Percentiles rank a stretch among this genome's conserved stretches.
Conservation (phyloP, 1,284 basidiomycete species). For the Papiliotrema fonsecae region DNA sequence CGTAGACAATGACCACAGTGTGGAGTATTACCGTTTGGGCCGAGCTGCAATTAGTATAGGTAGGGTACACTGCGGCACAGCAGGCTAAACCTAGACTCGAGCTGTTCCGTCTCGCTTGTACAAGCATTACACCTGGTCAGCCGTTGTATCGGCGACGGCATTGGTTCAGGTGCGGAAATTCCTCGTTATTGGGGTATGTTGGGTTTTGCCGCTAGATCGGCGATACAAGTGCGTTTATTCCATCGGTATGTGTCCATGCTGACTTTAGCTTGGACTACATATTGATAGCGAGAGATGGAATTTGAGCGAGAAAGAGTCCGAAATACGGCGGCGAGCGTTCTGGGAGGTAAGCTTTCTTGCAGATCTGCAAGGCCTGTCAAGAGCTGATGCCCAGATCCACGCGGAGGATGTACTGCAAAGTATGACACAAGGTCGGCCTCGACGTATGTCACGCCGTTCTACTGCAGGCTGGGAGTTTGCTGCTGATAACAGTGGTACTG, state of each 20-base stretch:
- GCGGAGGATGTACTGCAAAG: background rate
- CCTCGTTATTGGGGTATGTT: background rate
- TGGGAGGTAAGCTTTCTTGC: slow-evolving; percentile 1
- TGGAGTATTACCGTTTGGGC: background rate
- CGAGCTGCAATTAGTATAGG: background rate
- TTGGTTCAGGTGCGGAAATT: background rate
- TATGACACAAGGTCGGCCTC: background rate
- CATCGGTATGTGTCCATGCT: too few species aligned
- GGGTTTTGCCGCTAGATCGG: background rate
- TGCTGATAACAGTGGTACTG: background rate
- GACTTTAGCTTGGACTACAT: background rate
- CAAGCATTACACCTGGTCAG: background rate
- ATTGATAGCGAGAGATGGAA: background rate
- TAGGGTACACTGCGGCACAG: background rate
- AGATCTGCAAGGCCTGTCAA: background rate
- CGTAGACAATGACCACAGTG: background rate
- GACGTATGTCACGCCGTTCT: background rate
- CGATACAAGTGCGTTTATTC: background rate
- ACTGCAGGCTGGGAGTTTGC: background rate
- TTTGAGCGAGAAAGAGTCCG: background rate
- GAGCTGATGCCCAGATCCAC: background rate
- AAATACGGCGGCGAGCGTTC: background rate
- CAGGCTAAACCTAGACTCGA: background rate
- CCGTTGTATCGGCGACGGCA: background rate
- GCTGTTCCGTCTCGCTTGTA: background rate